Evolutionary conservation across 176 grass and related monocot species (phyloP).

Genomic region (Echinochloa phyllopogon): DNA sequence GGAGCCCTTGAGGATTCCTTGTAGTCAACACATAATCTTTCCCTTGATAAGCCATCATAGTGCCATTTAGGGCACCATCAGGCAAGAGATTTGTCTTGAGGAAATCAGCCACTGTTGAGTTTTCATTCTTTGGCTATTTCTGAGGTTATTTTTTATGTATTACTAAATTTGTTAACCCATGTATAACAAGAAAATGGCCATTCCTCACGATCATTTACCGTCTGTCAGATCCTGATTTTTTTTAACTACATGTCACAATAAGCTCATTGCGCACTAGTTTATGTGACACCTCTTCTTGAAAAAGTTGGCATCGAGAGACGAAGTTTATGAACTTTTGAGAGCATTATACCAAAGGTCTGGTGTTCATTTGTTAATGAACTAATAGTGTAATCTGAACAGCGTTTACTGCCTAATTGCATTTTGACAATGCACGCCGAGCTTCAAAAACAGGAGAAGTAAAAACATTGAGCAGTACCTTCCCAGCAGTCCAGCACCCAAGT

Average conservation of each 20-base stretch:
- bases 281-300: neutral
- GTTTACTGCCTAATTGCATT: neutral
- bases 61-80: constrained; percentile 2
- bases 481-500: too few relatives aligned
- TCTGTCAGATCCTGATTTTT: neutral
- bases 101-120: constrained; percentile 46
- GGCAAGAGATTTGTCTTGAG: constrained; percentile 8
- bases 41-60: constrained; percentile 7
- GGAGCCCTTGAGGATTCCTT: neutral
- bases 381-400: neutral
- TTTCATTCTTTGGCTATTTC: constrained; percentile 49
- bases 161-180: constrained; percentile 4
- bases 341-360: neutral
- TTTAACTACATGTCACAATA: neutral
- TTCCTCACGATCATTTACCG: constrained; percentile 20
- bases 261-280: neutral
- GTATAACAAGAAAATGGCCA: constrained; percentile 38
- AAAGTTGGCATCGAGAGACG: neutral
- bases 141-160: constrained; percentile 23
- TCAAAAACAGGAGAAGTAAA: neutral
- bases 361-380: neutral
- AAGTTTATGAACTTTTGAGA: neutral
- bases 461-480: neutral
- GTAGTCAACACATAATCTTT: constrained; percentile 8
- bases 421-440: neutral